A percentile compares a stretch with the other conserved stretches of the same genome.
Conservation (phyloP, 2,329 filamentous ascomycete species). For the Microdochium trichocladiopsis region DNA sequence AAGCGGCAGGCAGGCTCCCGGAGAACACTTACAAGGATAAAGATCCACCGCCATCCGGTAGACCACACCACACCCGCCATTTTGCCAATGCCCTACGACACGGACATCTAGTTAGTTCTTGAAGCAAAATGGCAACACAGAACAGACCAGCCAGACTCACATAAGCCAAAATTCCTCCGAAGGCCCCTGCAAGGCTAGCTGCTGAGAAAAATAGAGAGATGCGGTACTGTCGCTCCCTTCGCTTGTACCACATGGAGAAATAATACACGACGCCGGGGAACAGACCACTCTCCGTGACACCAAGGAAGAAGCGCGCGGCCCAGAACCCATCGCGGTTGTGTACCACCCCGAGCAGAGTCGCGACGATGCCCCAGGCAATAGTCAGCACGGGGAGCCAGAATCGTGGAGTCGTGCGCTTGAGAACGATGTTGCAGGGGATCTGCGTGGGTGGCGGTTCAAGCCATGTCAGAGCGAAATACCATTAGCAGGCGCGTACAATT, state of each 20-base stretch:
- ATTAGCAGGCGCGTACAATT: not conserved
- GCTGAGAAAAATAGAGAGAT: conserved; percentile 50
- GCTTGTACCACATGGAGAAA: conserved; percentile 48
- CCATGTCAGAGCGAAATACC: not conserved
- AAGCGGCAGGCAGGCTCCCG: too few species aligned
- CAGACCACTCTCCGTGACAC: conserved; percentile 44
- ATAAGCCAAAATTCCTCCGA: conserved; percentile 49
- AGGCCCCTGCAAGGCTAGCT: conserved; percentile 47
- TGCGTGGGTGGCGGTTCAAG: conserved; percentile 9
- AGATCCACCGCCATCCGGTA: conserved; percentile 52
- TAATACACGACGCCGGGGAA: conserved; percentile 45
- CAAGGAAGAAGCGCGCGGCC: conserved; percentile 46
- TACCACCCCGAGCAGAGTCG: conserved; percentile 42
- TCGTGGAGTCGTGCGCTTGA: conserved; percentile 51
- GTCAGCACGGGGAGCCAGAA: conserved; percentile 53
- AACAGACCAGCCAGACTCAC: too few species aligned
- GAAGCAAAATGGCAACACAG: not conserved
- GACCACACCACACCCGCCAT: conserved; percentile 44
- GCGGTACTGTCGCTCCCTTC: conserved; percentile 45
- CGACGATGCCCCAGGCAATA: conserved; percentile 46
- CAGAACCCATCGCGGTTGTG: conserved; percentile 43
- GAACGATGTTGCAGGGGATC: conserved; percentile 55
- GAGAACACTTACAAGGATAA: conserved; percentile 43
- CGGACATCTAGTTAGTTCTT: not conserved
- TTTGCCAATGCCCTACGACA: conserved; percentile 42